Conservation (phyloP, 2,329 filamentous ascomycete species). For the Hypocrella siamensis region DNA sequence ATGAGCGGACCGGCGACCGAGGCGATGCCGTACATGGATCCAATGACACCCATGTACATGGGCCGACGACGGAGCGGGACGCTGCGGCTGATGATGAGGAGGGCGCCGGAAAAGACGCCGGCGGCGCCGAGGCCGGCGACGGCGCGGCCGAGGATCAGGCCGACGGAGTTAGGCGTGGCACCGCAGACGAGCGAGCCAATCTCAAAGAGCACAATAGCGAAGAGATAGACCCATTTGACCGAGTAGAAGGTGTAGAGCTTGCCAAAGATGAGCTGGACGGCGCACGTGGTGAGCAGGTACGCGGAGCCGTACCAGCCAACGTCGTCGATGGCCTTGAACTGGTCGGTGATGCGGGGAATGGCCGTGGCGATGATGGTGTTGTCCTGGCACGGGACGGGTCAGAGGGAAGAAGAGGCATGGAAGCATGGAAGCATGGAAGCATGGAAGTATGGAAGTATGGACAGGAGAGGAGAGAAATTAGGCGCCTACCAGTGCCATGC, state of each 20-base stretch:
- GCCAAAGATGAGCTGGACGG: constrained; percentile 19
- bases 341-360: constrained; percentile 14
- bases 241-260: constrained; percentile 26
- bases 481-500: constrained; percentile 5
- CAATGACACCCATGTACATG: constrained; percentile 19
- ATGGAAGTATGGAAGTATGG: too few species aligned
- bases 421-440: too few species aligned
- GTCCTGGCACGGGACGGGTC: constrained; percentile 11
- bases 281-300: constrained; percentile 22
- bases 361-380: constrained; percentile 21
- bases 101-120: constrained; percentile 27
- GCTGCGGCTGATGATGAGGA: constrained; percentile 24
- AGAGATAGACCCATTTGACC: constrained; percentile 12
- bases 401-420: not conserved
- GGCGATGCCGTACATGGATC: constrained; percentile 30
- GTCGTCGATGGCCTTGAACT: constrained; percentile 4
- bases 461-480: too few species aligned
- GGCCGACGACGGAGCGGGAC: constrained; percentile 18
- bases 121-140: constrained; percentile 24
- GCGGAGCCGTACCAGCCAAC: constrained; percentile 5
- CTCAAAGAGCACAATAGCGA: constrained; percentile 11
- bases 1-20: constrained; percentile 18
- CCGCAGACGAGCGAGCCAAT: constrained; percentile 16
- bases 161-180: constrained; percentile 13
- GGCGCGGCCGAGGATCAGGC: constrained; percentile 19